Percentiles rank a stretch among this genome's conserved stretches.
These are phyloP conservation scores for Aureobasidium sp. DNA, from an alignment of 2,329 filamentous ascomycete genomes.

Conservation along the genomic window DNA sequence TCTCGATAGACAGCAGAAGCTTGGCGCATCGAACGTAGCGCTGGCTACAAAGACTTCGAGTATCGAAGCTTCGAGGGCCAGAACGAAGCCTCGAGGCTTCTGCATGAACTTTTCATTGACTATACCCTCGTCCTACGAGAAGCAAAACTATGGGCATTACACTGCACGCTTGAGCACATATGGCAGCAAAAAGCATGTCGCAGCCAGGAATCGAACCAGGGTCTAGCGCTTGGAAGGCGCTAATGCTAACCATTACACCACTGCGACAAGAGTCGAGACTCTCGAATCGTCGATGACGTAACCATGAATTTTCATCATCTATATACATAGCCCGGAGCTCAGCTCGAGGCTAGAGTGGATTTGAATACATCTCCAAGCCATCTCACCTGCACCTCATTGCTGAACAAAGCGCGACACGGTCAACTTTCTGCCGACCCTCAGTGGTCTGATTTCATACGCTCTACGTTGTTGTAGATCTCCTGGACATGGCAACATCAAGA, in stretches of 20 bases:
- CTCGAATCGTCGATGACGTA: too few relatives aligned
- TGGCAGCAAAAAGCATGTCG: neutral
- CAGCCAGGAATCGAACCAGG: slow-evolving; percentile 9
- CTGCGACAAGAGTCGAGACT: neutral
- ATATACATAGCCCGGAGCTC: too few relatives aligned
- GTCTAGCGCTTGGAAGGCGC: slow-evolving; percentile 4
- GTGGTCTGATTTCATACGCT: too few relatives aligned
- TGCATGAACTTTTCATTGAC: too few relatives aligned
- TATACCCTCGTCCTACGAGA: neutral
- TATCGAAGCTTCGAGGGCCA: neutral
- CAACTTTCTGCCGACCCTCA: too few relatives aligned
- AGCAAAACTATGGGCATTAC: neutral
- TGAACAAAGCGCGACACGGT: too few relatives aligned
- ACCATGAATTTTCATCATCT: too few relatives aligned
- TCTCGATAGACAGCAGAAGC: neutral
- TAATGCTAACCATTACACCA: slow-evolving; percentile 10
- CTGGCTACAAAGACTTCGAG: neutral
- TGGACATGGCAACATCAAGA: too few relatives aligned
- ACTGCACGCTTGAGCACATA: neutral
- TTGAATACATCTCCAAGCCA: too few relatives aligned
- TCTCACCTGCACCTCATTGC: too few relatives aligned
- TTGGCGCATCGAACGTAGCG: neutral
- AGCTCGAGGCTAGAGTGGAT: too few relatives aligned
- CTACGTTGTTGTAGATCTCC: too few relatives aligned
- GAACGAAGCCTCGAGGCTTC: neutral